Evolutionary conservation across 257 asterid genomes (phyloP).

Genomic region (Solanum ossicruentum): DNA sequence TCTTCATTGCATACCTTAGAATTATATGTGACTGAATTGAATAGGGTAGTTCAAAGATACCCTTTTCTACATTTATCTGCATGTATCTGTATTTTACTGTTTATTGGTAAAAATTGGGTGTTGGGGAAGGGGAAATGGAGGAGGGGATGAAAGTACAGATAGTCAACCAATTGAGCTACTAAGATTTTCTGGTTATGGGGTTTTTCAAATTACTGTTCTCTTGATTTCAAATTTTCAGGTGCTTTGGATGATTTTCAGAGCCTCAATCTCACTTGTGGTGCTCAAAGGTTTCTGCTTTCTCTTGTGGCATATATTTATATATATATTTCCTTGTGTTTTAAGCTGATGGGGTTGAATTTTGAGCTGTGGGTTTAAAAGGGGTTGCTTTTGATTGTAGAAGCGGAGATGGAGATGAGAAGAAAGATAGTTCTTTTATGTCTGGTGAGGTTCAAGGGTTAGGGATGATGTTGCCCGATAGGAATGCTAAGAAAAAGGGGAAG

Average conservation of each 20-base stretch:
- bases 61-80: background rate
- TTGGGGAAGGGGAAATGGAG: too few species aligned
- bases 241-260: slow-evolving; percentile 99
- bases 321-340: background rate
- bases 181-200: background rate
- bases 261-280: slow-evolving; percentile 68
- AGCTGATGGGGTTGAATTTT: background rate
- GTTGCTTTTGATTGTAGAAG: slow-evolving; percentile 20
- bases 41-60: background rate
- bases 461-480: slow-evolving; percentile 92
- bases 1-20: background rate
- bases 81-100: background rate
- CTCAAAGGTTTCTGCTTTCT: slow-evolving; percentile 44
- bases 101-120: background rate
- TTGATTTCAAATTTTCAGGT: slow-evolving; percentile 37
- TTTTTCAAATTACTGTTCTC: background rate
- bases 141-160: too few species aligned
- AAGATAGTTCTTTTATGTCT: slow-evolving; percentile 22
- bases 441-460: slow-evolving; percentile 78
- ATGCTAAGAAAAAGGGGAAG: slow-evolving; percentile 68
- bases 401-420: slow-evolving; percentile 38
- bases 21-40: background rate
- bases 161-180: too few species aligned
- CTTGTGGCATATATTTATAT: background rate
- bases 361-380: background rate